These are phyloP conservation scores for Catharanthus roseus DNA, from an alignment of 257 asterid genomes.

Conservation along the genomic window DNA sequence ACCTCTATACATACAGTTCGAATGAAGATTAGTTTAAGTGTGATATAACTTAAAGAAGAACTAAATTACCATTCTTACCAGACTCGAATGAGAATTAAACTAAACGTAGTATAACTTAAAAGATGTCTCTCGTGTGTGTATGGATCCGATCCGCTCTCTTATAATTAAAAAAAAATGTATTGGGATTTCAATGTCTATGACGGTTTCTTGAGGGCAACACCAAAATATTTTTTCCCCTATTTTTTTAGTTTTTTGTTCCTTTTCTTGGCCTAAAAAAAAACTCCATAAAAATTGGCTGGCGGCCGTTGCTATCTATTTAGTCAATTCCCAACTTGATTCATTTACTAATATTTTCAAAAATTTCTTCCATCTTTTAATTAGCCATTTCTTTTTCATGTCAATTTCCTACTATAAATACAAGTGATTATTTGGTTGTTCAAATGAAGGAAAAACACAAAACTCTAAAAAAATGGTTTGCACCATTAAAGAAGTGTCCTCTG, in stretches of 20 bases:
- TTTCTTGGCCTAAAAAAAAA: too few relatives aligned
- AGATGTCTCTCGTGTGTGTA: too few relatives aligned
- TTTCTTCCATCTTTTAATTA: neutral
- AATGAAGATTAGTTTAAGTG: too few relatives aligned
- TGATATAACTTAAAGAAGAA: neutral
- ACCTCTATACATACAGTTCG: too few relatives aligned
- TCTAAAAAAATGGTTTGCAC: constrained; percentile 11
- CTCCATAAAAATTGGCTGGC: neutral
- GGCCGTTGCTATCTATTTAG: neutral
- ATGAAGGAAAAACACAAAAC: neutral
- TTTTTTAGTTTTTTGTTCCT: neutral
- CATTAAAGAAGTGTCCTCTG: constrained; percentile 16
- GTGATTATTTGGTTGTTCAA: neutral
- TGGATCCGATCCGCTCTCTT: too few relatives aligned
- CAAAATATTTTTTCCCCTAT: neutral
- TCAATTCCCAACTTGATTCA: too few relatives aligned
- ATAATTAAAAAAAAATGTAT: too few relatives aligned
- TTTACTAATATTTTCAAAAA: too few relatives aligned
- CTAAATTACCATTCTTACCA: too few relatives aligned
- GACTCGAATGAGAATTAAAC: too few relatives aligned
- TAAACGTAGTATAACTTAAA: too few relatives aligned
- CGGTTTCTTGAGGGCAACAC: constrained; percentile 9
- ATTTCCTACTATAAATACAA: neutral
- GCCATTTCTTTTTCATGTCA: neutral
- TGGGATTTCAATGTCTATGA: neutral